phyloP scores from a whole-genome alignment of 1,139 yeast genomes.

The Scheffersomyces segobiensis region DNA sequence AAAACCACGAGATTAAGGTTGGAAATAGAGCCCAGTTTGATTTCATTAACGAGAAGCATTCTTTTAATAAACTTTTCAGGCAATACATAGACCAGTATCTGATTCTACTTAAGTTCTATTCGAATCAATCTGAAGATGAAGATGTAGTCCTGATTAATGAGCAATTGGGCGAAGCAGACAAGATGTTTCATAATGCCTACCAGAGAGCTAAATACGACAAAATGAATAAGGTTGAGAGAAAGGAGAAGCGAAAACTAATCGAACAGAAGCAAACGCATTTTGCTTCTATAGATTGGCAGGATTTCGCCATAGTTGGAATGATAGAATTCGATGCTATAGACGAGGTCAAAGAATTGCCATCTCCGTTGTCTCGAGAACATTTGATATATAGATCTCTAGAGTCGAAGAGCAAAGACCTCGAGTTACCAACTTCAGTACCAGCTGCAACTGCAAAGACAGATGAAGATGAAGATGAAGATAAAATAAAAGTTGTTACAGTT shows the following conservation, averaged over 20 bases:
- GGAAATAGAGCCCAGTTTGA: conserved; percentile 60
- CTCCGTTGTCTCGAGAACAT: conserved; percentile 61
- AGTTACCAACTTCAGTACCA: conserved; percentile 4
- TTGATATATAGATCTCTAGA: conserved; percentile 64
- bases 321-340: conserved; percentile 70
- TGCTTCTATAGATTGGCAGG: conserved; percentile 88
- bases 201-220: conserved; percentile 59
- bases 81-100: conserved; percentile 59
- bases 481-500: conserved; percentile 4
- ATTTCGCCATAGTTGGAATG: conserved; percentile 70
- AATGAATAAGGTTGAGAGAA: conserved; percentile 26
- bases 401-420: conserved; percentile 25
- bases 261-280: conserved; percentile 46
- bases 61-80: conserved; percentile 56
- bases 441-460: background rate
- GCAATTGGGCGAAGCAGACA: conserved; percentile 18
- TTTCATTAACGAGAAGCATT: conserved; percentile 62
- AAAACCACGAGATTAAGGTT: conserved; percentile 35
- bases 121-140: conserved; percentile 8
- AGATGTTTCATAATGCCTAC: conserved; percentile 51
- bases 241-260: conserved; percentile 34
- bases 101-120: conserved; percentile 26
- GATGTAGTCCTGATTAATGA: conserved; percentile 6
- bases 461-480: background rate
- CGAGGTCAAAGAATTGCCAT: conserved; percentile 57